Evolutionary conservation across 179 eudicot genomes (phyloP), one percentile per base, ranked within the genome.

Genomic region (Gypsophila paniculata): DNA sequence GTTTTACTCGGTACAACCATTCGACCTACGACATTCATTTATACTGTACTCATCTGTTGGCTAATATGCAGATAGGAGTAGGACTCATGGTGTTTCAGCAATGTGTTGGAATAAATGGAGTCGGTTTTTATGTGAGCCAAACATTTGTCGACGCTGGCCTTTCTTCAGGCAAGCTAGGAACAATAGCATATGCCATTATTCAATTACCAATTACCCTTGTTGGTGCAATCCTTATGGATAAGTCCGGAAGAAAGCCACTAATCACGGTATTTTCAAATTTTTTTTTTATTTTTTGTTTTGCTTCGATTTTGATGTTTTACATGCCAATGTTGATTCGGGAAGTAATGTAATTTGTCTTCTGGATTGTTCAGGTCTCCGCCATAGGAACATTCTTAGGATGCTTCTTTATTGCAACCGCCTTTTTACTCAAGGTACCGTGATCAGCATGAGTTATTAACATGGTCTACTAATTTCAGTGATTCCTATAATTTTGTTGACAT

Each of bases 51-150:
- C 6, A 8, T 3, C 46, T 42, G 46, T 42, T 42, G 0, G 11
- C 46, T 9, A 42, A 36, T 49, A 18, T 61, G 21, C 63, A 92
- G 98, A 83, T 92, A 63, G 96, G 87, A 54, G 90, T 88, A 18
- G 96, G 91, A 74, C 61, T 92, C 61, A 90, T 92, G 98, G 80
- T 85, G 23, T 88, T 86, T 74, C 98, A 92, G 74, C 98, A 92
- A 81, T 80, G 85, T 76, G 90, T 85, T 66, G 98, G 98, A 61
- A 88, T 87, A 52, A 92, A 92, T 67, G 98, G 96, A 51, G 72
- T 92, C 10, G 84, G 88, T 6, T 92, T 90, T 74, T 92, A 92
- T 74, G 84, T 83, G 17, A 85, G 84, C 65, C 75, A 88, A 74
- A 90, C 88, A 51, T 90, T 92, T 54, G 86, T 72, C 1, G 82